These are phyloP conservation scores for Ceratocystis papillata DNA, from an alignment of 2,329 filamentous ascomycete species.

Conservation along the genomic window DNA sequence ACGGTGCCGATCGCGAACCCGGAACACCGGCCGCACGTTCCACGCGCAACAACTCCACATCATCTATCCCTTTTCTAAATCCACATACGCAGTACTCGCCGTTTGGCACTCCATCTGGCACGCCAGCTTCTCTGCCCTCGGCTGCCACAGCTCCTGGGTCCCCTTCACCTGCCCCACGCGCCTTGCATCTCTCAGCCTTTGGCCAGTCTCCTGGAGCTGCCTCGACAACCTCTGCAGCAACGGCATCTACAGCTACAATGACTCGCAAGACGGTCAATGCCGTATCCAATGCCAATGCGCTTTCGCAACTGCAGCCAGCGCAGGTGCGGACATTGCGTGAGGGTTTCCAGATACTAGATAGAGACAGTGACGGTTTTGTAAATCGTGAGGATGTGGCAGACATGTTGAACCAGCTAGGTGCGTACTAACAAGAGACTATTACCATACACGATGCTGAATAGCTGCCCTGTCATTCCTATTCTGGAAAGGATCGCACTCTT, in stretches of 20 bases:
- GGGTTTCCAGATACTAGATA: slow-evolving; percentile 85
- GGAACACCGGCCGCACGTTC: slow-evolving; percentile 13
- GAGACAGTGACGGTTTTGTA: slow-evolving; percentile 74
- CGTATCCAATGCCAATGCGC: slow-evolving; percentile 39
- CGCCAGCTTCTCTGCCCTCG: neutral
- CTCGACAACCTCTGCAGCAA: slow-evolving; percentile 17
- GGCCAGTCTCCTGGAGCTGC: slow-evolving; percentile 13
- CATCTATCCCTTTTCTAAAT: neutral
- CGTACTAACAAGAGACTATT: slow-evolving; percentile 15
- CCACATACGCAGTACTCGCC: slow-evolving; percentile 13
- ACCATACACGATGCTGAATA: no score
- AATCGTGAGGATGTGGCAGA: slow-evolving; percentile 74
- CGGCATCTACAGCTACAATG: slow-evolving; percentile 20
- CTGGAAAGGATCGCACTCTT: neutral
- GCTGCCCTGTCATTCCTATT: no score
- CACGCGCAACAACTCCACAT: slow-evolving; percentile 12
- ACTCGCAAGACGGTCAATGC: slow-evolving; percentile 21
- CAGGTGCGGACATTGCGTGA: slow-evolving; percentile 83
- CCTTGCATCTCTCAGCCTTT: slow-evolving; percentile 15
- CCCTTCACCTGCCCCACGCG: slow-evolving; percentile 8
- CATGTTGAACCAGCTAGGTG: slow-evolving; percentile 77
- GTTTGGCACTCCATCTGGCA: slow-evolving; percentile 18
- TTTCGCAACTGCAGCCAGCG: slow-evolving; percentile 65
- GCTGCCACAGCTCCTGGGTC: slow-evolving; percentile 10
- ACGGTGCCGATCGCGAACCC: neutral